Percentiles rank a stretch among this genome's conserved stretches.
phyloP scores from a whole-genome alignment of 176 grass and related monocot genomes.

The Carex littledalei region DNA sequence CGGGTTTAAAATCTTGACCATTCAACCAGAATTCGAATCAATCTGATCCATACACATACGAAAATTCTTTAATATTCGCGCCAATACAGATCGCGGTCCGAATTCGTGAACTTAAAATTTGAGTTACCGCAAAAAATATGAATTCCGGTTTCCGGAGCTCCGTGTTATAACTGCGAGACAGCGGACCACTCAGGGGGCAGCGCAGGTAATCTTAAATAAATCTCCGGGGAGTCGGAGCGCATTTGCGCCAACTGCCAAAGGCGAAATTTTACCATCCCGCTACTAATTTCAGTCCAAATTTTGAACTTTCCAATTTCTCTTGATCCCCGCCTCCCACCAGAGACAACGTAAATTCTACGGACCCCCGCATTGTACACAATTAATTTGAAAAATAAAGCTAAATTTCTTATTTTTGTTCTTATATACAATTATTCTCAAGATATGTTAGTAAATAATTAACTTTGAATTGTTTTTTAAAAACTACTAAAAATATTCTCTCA shows the following conservation, averaged over 20 bases:
- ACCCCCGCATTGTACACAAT: background rate
- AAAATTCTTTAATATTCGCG: too few species aligned
- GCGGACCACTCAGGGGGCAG: background rate
- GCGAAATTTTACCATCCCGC: slow-evolving; percentile 8
- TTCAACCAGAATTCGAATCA: too few species aligned
- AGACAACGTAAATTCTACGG: background rate
- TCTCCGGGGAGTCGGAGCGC: background rate
- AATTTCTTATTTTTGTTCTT: background rate
- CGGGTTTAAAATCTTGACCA: too few species aligned
- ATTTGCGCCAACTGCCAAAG: background rate
- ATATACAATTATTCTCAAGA: background rate
- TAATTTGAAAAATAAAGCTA: background rate
- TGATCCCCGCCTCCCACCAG: background rate
- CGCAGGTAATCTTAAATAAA: background rate
- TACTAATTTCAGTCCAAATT: background rate
- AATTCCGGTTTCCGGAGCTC: too few species aligned
- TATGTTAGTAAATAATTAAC: background rate
- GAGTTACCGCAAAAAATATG: too few species aligned
- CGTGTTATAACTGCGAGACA: background rate
- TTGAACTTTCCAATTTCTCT: background rate
- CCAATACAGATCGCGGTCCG: too few species aligned
- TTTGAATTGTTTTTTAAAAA: background rate
- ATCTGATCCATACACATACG: too few species aligned
- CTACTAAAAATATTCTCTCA: background rate
- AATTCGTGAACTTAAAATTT: too few species aligned